Percentiles rank a stretch among this genome's conserved stretches.
Conservation (phyloP, 2,329 filamentous ascomycete genomes). For the Fusarium subtropicale region DNA sequence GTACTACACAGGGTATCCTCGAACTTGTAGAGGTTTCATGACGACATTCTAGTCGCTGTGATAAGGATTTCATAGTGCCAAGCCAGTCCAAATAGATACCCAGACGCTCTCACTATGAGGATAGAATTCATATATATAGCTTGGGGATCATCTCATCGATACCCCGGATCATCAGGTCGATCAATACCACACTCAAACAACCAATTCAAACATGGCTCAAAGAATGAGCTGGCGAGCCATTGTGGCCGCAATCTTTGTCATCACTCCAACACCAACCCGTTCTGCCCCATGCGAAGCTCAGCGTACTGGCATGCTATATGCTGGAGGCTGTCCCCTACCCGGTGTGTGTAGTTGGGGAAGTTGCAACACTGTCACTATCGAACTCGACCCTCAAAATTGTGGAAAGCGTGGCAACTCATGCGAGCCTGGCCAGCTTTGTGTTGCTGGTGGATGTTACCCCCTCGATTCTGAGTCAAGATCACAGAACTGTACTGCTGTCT, state of each 20-base stretch:
- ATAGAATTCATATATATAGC: slow-evolving; percentile 23
- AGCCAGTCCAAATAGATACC: not conserved
- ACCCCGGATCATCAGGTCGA: slow-evolving; percentile 3
- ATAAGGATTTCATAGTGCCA: not conserved
- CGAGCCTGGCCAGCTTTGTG: slow-evolving; percentile 33
- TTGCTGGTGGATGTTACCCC: slow-evolving; percentile 28
- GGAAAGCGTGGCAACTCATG: slow-evolving; percentile 28
- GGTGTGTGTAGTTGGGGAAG: slow-evolving; percentile 32
- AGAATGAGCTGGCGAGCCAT: slow-evolving; percentile 26
- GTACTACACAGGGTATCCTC: not conserved
- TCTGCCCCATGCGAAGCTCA: slow-evolving; percentile 1
- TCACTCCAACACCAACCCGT: not conserved
- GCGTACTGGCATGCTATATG: slow-evolving; percentile 15
- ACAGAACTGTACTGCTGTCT: slow-evolving; percentile 9
- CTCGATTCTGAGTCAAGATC: slow-evolving; percentile 10
- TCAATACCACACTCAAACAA: slow-evolving; percentile 25
- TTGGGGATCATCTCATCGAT: slow-evolving; percentile 3
- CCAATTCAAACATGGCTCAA: slow-evolving; percentile 12
- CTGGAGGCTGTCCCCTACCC: slow-evolving; percentile 32
- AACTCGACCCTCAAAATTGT: slow-evolving; percentile 28
- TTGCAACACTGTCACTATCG: slow-evolving; percentile 35
- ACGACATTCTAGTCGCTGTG: not conserved
- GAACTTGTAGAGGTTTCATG: not conserved
- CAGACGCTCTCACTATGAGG: not conserved
- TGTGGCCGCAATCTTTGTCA: slow-evolving; percentile 1